Base-by-base conservation (phyloP, 1,284 basidiomycete species). In the Inonotus obliquus region DNA sequence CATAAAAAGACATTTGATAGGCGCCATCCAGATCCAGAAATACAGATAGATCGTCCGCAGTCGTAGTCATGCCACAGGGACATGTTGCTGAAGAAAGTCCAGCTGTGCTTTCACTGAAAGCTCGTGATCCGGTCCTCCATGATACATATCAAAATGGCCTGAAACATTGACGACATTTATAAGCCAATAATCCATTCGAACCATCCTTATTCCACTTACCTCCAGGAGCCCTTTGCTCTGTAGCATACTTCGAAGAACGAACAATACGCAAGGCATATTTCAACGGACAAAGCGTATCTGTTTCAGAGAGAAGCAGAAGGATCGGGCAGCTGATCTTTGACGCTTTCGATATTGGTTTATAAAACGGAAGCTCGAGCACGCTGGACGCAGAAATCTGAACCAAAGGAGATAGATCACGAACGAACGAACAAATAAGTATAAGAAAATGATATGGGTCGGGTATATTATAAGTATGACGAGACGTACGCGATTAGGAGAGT, bases 141-240 rank as follows among this genome's bases (percentile, higher is more conserved):
- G 65, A 60, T 71, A 72, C 25, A 70, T 14, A 60, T 68, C 70
- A 58, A 71, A 72, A 57, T 72, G 71, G 11, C 67, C 70, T 63
- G 49, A 57, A 62, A 45, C 29, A 35, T 21, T n/a, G 48, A 44
- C 0, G 48, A 44, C 0, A 11, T 4, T 1, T 17, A 17, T 23
- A 37, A 49, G 4, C 37, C n/a, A 4, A 5, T 9, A 49, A 13
- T 49, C 48, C 27, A 49, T 10, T 25, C 23, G 9, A 29, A 10
- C 48, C 19, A 27, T 5, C 48, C 1, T 21, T 21, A 27, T 53
- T 48, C 32, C 38, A 6, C 45, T 44, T 57, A 67, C 60, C 62
- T 65, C 69, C 69, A 14, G 65, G 59, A 3, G 68, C 25, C n/a
- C 55, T 62, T 4, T 21, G 11, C 41, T 64, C 61, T 29, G 69